Evolutionary conservation across 73 alveolate genomes (phyloP).

Genomic region (Effrenium voratum): DNA sequence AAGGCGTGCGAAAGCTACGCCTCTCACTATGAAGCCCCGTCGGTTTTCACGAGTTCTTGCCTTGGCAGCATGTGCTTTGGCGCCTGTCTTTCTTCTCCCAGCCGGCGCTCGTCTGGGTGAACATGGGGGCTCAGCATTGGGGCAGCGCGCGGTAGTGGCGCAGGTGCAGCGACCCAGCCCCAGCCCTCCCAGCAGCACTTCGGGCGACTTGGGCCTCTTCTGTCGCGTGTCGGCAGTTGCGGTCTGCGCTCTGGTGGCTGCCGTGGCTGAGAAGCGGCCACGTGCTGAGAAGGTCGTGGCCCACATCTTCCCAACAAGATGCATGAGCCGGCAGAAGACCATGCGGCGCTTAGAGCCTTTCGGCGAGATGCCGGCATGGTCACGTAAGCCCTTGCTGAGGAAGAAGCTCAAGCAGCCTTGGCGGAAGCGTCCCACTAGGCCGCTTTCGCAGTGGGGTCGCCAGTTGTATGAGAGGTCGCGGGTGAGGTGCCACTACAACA

Average conservation of each 20-base stretch:
- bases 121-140: too few relatives aligned
- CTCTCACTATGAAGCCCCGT: too few relatives aligned
- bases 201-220: conserved; percentile 35
- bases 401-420: conserved; percentile 38
- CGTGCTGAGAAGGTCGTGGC: conserved; percentile 70
- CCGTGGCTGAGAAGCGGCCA: neutral
- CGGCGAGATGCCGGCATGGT: conserved; percentile 85
- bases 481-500: conserved; percentile 69
- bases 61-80: too few relatives aligned
- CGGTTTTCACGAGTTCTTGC: too few relatives aligned
- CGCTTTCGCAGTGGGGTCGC: conserved; percentile 40
- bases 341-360: conserved; percentile 76
- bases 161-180: too few relatives aligned
- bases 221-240: conserved; percentile 49
- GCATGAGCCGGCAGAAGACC: conserved; percentile 53
- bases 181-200: neutral
- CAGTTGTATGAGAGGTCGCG: conserved; percentile 50
- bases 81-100: too few relatives aligned
- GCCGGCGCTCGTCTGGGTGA: too few relatives aligned
- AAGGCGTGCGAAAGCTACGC: too few relatives aligned
- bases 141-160: too few relatives aligned
- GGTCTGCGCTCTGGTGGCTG: conserved; percentile 50
- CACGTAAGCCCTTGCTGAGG: conserved; percentile 41
- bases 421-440: conserved; percentile 43
- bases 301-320: conserved; percentile 60